phyloP scores from a whole-genome alignment of 192 early-diverging fungal species.

The Coemansia erecta region DNA sequence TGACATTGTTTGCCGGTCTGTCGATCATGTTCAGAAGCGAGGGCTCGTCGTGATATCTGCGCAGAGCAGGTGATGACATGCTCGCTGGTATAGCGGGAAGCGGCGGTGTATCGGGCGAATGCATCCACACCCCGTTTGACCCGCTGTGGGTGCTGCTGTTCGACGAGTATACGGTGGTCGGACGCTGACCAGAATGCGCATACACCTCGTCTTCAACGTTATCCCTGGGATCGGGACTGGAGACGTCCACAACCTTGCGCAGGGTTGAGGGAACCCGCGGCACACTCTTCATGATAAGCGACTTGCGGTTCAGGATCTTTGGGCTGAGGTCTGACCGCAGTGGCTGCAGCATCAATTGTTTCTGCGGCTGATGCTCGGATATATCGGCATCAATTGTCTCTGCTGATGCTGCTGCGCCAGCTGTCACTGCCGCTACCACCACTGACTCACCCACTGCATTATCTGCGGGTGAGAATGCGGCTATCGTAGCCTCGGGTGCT shows the following conservation, averaged over 20 bases:
- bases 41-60: conserved; percentile 27
- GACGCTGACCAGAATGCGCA: neutral
- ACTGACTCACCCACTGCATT: too few relatives aligned
- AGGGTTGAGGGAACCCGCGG: conserved; percentile 46
- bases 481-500: too few relatives aligned
- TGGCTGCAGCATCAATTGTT: neutral
- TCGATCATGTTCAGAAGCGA: conserved; percentile 16
- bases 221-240: neutral
- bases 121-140: neutral
- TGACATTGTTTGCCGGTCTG: conserved; percentile 11
- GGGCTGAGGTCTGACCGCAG: neutral
- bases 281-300: conserved; percentile 16
- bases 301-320: conserved; percentile 10
- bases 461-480: too few relatives aligned
- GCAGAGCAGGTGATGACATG: conserved; percentile 16
- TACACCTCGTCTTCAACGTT: neutral
- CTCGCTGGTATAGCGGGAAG: conserved; percentile 3
- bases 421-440: too few relatives aligned
- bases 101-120: conserved; percentile 5
- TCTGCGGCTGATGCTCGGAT: neutral
- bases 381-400: too few relatives aligned
- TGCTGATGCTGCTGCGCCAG: too few relatives aligned
- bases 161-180: neutral
- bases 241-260: conserved; percentile 28
- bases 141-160: neutral